These are phyloP conservation scores for Ascoidea tarda DNA, from an alignment of 805 yeast species.

Conservation along the genomic window DNA sequence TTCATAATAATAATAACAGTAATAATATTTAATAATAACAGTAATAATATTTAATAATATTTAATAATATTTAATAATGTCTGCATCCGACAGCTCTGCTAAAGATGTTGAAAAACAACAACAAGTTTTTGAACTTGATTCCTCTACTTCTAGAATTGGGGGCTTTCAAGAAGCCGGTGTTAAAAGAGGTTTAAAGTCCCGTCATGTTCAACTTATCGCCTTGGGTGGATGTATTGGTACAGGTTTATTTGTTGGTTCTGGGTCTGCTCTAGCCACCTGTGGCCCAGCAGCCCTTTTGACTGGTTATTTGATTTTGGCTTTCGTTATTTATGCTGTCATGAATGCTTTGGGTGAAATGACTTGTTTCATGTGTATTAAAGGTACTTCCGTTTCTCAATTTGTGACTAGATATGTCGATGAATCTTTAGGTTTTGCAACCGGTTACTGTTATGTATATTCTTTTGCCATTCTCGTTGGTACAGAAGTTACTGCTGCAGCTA, in stretches of 20 bases:
- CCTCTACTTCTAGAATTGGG: neutral
- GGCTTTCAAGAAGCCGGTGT: conserved; percentile 9
- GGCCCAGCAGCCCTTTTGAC: conserved; percentile 58
- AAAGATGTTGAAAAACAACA: neutral
- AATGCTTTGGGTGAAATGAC: conserved; percentile 56
- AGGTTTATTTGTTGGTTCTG: conserved; percentile 67
- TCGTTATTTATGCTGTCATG: conserved; percentile 43
- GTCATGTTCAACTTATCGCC: conserved; percentile 74
- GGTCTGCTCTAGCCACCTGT: conserved; percentile 42
- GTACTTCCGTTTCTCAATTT: neutral
- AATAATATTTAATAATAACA: too few species aligned
- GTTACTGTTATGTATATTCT: conserved; percentile 43
- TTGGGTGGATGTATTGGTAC: conserved; percentile 78
- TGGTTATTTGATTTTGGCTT: conserved; percentile 47
- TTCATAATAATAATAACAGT: too few species aligned
- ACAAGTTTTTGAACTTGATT: neutral
- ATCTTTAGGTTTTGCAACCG: conserved; percentile 48
- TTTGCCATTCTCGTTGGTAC: conserved; percentile 40
- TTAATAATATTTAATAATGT: too few species aligned
- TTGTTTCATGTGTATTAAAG: conserved; percentile 11
- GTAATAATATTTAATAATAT: too few species aligned
- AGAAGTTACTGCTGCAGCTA: conserved; percentile 52
- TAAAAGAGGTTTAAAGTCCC: conserved; percentile 25
- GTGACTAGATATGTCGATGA: conserved; percentile 25
- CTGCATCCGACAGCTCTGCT: neutral